phyloP scores from a whole-genome alignment of 2,329 filamentous ascomycete genomes.

The Mollisia scopiformis region DNA sequence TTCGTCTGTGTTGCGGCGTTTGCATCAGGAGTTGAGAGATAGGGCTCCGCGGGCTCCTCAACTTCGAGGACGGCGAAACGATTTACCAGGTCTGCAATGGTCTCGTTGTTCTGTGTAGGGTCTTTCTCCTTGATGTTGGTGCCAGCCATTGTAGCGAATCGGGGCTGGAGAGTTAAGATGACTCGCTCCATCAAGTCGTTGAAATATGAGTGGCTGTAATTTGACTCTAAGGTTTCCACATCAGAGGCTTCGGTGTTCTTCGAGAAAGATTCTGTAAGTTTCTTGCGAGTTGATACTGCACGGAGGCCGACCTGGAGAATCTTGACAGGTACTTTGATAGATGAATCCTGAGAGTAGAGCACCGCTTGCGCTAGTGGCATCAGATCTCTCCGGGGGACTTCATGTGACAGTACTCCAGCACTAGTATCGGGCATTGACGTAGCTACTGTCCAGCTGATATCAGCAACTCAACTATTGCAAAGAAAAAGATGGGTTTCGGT shows the following conservation, averaged over 20 bases:
- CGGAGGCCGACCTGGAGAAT: slow-evolving; percentile 19
- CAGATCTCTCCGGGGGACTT: background rate
- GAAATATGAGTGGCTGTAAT: slow-evolving; percentile 15
- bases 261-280: slow-evolving; percentile 8
- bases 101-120: background rate
- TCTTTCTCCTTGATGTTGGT: background rate
- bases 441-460: too few relatives aligned
- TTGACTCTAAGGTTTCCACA: background rate
- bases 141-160: slow-evolving; percentile 4
- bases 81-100: slow-evolving; percentile 12
- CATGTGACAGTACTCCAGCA: too few relatives aligned
- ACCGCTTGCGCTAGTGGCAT: background rate
- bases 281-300: slow-evolving; percentile 17
- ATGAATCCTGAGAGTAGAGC: background rate
- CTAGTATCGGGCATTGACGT: too few relatives aligned
- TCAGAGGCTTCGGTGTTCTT: background rate
- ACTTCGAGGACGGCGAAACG: slow-evolving; percentile 19
- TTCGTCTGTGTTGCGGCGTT: background rate
- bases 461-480: too few relatives aligned
- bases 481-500: too few relatives aligned
- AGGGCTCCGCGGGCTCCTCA: slow-evolving; percentile 9
- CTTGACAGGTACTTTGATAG: slow-evolving; percentile 5
- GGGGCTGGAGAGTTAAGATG: slow-evolving; percentile 16
- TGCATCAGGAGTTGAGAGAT: background rate
- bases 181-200: slow-evolving; percentile 18